phyloP scores from a whole-genome alignment of 2,329 filamentous ascomycete genomes.

The Grosmannia penicillata region DNA sequence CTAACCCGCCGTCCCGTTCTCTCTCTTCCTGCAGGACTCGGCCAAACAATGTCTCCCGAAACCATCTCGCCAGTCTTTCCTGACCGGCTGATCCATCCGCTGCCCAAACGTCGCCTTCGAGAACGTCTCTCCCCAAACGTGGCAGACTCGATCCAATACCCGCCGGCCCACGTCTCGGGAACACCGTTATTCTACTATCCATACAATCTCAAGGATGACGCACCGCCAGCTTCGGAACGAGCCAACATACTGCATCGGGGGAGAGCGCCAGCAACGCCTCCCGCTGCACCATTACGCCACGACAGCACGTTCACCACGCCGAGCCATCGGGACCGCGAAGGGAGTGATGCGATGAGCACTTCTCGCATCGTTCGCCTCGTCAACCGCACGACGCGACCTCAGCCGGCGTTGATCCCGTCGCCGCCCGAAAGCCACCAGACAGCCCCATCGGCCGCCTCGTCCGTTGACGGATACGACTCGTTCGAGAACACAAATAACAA shows the following conservation, averaged over 20 bases:
- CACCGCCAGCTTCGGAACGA: constrained; percentile 27
- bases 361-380: constrained; percentile 5
- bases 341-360: constrained; percentile 31
- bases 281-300: neutral
- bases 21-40: constrained; percentile 22
- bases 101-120: constrained; percentile 78
- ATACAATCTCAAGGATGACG: constrained; percentile 35
- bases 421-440: constrained; percentile 23
- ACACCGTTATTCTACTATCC: constrained; percentile 67
- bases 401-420: constrained; percentile 1
- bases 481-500: constrained; percentile 99
- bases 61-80: constrained; percentile 69
- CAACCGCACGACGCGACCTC: constrained; percentile 2
- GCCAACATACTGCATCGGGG: neutral
- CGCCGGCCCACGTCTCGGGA: constrained; percentile 55
- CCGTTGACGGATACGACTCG: constrained; percentile 81
- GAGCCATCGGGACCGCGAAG: constrained; percentile 32
- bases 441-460: constrained; percentile 52
- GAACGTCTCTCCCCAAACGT: constrained; percentile 77
- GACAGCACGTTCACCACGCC: neutral
- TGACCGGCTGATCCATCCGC: constrained; percentile 80
- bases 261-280: neutral
- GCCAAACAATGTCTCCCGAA: constrained; percentile 51
- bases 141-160: constrained; percentile 69
- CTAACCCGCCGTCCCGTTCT: constrained; percentile 16